Evolutionary conservation across 2,329 filamentous ascomycete genomes (phyloP), one percentile per base, ranked within the genome.

Genomic region (Hymenoscyphus repandus): DNA sequence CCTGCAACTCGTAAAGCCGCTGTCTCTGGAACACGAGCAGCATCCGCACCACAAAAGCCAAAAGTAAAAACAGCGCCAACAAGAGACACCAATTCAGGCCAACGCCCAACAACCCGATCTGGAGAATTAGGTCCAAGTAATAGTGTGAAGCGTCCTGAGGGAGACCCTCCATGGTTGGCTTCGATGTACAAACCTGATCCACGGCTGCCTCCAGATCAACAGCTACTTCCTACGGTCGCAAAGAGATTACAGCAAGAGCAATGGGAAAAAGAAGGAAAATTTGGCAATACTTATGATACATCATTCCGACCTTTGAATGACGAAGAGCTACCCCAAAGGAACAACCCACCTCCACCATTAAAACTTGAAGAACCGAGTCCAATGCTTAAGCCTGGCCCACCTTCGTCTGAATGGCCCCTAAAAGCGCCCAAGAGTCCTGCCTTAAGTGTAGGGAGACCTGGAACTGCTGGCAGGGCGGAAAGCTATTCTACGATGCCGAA

Each of bases 181-280:
- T 88, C 87, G 18, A 90, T 95, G 70, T 99, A 96, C 70, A 95
- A 95, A 64, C 93, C 93, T 0, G 93, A 99, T 66, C 93, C 93
- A 30, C 85, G 90, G 54, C 75, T 99, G 32, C 93, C 93, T 5
- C 93, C 90, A 0, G 93, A 99, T 55, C 88, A 99, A 68, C 93
- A 99, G 66, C 83, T 99, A 47, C 81, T 99, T 10, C 93, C 93
- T 1, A 97, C 93, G 0, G 90, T 97, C 56, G 93, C 93, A 11
- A 90, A 86, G 63, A 80, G 89, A 50, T 78, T 97, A 68, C 88
- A 93, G 68, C 92, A 96, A 71, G 90, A 96, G 68, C 88, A 92
- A 68, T 96, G 90, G 91, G 90, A 95, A 69, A 88, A 84, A 61
- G 89, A 96, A 68, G 91, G 91, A 56, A 90, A 88, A 58, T 88